A percentile compares a stretch with the other conserved stretches of the same genome.
phyloP scores from a whole-genome alignment of 495 filamentous ascomycete species.

The Filosporella fistucella region DNA sequence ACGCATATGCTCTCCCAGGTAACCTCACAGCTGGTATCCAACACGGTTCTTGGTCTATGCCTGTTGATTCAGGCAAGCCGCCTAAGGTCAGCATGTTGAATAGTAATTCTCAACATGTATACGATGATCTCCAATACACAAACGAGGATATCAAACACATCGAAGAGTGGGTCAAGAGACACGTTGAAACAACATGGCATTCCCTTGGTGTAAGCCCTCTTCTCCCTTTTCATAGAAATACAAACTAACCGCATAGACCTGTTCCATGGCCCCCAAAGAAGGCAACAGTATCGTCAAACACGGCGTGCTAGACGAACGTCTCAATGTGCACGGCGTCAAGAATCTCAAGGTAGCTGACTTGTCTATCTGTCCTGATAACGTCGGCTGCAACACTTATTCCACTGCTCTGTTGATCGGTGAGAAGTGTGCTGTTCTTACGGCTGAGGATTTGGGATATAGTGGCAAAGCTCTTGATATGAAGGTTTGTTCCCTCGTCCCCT shows the following conservation, averaged over 20 bases:
- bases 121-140: slow-evolving; percentile 61
- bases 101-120: slow-evolving; percentile 47
- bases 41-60: slow-evolving; percentile 35
- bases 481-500: slow-evolving; percentile 41
- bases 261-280: slow-evolving; percentile 75
- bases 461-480: slow-evolving; percentile 73
- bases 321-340: slow-evolving; percentile 78
- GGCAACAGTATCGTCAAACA: slow-evolving; percentile 78
- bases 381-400: slow-evolving; percentile 72
- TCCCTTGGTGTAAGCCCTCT: slow-evolving; percentile 40
- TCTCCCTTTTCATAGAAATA: slow-evolving; percentile 5
- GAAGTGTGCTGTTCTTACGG: slow-evolving; percentile 69
- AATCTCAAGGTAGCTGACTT: slow-evolving; percentile 79
- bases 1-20: slow-evolving; percentile 67
- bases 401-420: slow-evolving; percentile 82
- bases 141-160: slow-evolving; percentile 63
- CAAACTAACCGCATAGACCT: slow-evolving; percentile 47
- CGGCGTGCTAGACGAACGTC: slow-evolving; percentile 72
- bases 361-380: slow-evolving; percentile 77
- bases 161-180: slow-evolving; percentile 73
- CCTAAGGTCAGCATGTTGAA: slow-evolving; percentile 41
- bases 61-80: slow-evolving; percentile 40
- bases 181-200: slow-evolving; percentile 82
- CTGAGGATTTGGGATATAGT: slow-evolving; percentile 72
- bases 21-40: slow-evolving; percentile 67